These are phyloP conservation scores for Arthroderma uncinatum DNA, from an alignment of 2,329 filamentous ascomycete species.

Conservation along the genomic window DNA sequence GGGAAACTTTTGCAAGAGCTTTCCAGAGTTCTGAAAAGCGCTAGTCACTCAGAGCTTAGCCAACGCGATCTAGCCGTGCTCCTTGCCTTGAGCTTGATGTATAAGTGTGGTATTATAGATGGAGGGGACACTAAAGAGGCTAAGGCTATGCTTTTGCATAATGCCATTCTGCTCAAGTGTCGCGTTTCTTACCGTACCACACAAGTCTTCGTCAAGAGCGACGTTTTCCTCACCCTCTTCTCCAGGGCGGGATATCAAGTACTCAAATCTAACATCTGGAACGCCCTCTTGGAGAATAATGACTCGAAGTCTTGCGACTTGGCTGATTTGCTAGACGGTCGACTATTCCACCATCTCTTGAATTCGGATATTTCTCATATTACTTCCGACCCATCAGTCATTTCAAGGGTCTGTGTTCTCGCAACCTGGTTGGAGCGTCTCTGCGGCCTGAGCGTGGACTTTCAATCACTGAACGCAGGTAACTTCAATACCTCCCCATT, in stretches of 20 bases:
- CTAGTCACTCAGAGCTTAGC: conserved; percentile 9
- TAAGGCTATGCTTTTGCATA: conserved; percentile 17
- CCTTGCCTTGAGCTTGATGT: conserved; percentile 15
- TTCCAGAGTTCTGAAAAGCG: not conserved
- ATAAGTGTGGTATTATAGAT: not conserved
- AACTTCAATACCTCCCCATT: not conserved
- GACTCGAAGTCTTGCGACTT: conserved; percentile 34
- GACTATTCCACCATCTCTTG: conserved; percentile 8
- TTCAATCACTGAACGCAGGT: not conserved
- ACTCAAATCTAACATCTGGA: conserved; percentile 31
- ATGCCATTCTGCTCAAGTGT: conserved; percentile 16
- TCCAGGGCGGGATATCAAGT: conserved; percentile 27
- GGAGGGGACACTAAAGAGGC: conserved; percentile 5
- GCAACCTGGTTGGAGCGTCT: conserved; percentile 3
- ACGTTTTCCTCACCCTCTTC: conserved; percentile 27
- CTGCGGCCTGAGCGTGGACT: not conserved
- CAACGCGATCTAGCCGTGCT: conserved; percentile 18
- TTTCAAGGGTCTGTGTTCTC: conserved; percentile 13
- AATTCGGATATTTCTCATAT: not conserved
- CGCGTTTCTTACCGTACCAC: conserved; percentile 16
- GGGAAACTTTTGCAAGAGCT: conserved; percentile 4
- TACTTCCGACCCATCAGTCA: conserved; percentile 10
- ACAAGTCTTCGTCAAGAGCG: not conserved
- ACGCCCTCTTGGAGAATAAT: conserved; percentile 19
- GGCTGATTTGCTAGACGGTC: conserved; percentile 46